Base-by-base conservation (phyloP, 1,284 basidiomycete species). In the Volvariella volvacea region DNA sequence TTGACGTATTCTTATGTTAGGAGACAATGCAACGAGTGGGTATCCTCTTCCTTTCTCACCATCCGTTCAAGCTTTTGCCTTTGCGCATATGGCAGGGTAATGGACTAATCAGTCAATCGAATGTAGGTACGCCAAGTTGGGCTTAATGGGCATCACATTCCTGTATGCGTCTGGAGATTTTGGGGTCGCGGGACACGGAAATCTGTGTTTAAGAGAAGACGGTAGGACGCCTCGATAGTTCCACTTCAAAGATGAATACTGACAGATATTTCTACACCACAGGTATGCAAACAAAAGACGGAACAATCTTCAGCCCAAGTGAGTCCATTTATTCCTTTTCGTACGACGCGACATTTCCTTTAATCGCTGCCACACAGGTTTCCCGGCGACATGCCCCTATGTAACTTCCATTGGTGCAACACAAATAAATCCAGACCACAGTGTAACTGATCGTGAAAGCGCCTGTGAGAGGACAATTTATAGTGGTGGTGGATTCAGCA, bases 321-420 rank as follows among this genome's bases (percentile, higher is more conserved):
- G 40, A 32, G 47, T 37, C 7, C 8, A 4, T 14, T 14, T 39
- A 30, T 14, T 3, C 19, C 12, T 12, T 37, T 1, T 15, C 22
- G 22, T 33, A 21, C 41, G n/a, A n/a, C n/a, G n/a, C n/a, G n/a
- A 31, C 44, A 17, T 6, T 17, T 34, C 14, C n/a, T 34, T 20
- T 33, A n/a, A 19, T 17, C 22, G 0, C n/a, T n/a, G n/a, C n/a
- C n/a, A n/a, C n/a, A n/a, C n/a, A 58, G 57, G 54, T 8, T 82
- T 81, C 65, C 79, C 79, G 0, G 65, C 67, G 3, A 69, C 65
- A 0, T 82, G 78, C 51, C 80, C 79, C 2, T 82, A 68, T 48
- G 59, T 79, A 28, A 79, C 76, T 0, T 66, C 71, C 2, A 70
- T 81, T 33, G 78, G 78, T 32, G 78, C 76, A 9, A 79, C 76